phyloP scores from a whole-genome alignment of 2,329 filamentous ascomycete genomes.

The Fusarium verticillioides region DNA sequence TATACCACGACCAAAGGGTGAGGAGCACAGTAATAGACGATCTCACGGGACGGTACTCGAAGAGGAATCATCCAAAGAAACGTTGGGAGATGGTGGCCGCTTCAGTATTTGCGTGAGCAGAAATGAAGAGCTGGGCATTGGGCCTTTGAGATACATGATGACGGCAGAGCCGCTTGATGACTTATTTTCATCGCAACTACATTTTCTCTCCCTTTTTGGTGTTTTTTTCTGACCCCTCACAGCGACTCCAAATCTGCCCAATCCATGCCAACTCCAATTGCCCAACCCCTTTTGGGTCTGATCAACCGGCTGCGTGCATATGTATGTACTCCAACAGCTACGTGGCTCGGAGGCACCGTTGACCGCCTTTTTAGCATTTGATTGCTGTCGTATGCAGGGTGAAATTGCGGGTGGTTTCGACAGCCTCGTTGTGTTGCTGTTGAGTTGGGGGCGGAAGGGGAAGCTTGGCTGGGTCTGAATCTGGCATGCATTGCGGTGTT shows the following conservation, averaged over 20 bases:
- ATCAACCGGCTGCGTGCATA: slow-evolving; percentile 11
- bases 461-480: slow-evolving; percentile 2
- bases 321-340: not conserved
- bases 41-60: not conserved
- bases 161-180: not conserved
- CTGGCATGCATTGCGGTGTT: not conserved
- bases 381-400: not conserved
- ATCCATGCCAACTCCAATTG: not conserved
- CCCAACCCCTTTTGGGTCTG: slow-evolving; percentile 5
- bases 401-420: not conserved
- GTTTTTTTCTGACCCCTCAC: not conserved
- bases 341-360: not conserved
- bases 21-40: not conserved
- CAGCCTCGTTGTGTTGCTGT: not conserved
- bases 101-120: not conserved
- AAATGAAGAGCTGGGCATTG: not conserved
- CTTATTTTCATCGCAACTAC: slow-evolving; percentile 3
- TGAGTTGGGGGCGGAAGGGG: not conserved
- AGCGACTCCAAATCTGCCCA: not conserved
- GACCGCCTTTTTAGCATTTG: slow-evolving; percentile 6
- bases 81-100: not conserved
- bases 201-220: not conserved
- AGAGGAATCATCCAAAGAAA: not conserved
- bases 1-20: not conserved
- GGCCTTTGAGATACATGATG: not conserved